Evolutionary conservation across 257 asterid genomes (phyloP), one percentile per base, ranked within the genome.

Genomic region (Apocynum venetum): DNA sequence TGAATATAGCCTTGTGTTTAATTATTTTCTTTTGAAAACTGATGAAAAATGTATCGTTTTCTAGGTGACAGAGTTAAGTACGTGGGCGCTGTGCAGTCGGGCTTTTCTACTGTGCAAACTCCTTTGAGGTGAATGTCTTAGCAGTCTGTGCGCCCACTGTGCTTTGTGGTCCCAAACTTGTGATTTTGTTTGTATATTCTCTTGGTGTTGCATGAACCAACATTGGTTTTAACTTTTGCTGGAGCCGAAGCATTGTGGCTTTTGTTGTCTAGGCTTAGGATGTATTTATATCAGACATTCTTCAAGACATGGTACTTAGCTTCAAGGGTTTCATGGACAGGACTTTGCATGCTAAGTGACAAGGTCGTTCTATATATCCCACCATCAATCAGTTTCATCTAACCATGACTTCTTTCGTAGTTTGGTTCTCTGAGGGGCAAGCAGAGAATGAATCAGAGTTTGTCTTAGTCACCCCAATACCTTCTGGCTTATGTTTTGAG

Each of bases 51-150:
- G 8, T 52, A 36, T 48, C 1, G 65, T 75, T 83, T 84, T 82
- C 81, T 90, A 94, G 98, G 98, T 77, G 98, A 94, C 77, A 83
- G 92, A 78, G 97, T 94, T 71, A 90, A 87, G 86, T 92, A 87
- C 78, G 85, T 91, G 76, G 96, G 97, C 80, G 66, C 91, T 35
- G 68, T 85, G 77, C 88, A 86, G 25, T 67, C 91, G 47, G 87
- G 89, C 40, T 80, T 87, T 79, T 78, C 91, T 84, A 84, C 90
- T 20, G 36, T 80, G 81, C 93, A 88, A 81, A 70, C 85, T 51
- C 83, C 92, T 77, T 72, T 84, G 61, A 89, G 95, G 98, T 93
- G 88, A 71, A 55, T 55, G 25, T n/a, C 64, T 5, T 52, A 12
- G 40, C 36, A 52, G 55, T 56, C 36, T 20, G 14, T 43, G 31